Evolutionary conservation across 2,329 filamentous ascomycete genomes (phyloP), one percentile per base, ranked within the genome.

Genomic region (Fusarium clavum): DNA sequence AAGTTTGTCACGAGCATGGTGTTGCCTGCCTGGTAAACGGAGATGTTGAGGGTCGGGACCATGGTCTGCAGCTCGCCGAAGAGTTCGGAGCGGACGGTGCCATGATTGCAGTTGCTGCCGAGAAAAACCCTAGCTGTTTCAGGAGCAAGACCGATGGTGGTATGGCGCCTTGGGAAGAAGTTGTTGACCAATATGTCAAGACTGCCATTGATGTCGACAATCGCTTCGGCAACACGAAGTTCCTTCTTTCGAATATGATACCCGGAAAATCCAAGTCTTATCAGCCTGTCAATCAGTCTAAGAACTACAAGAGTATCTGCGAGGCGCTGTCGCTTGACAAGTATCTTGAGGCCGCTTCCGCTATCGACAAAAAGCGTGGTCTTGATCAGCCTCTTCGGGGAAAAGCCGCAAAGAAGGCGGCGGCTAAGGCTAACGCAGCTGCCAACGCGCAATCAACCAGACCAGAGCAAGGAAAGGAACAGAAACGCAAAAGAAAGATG

Each of bases 11-110:
- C 69, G 90, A 94, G 70, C 90, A 90, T 13, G 95, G 95, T 29
- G 94, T 99, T 4, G 94, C 95, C 11, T 98, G 95, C 77, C 81
- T 98, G 43, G 94, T 98, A 90, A 99, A 99, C 77, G 96, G 96
- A 49, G 96, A 99, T 76, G 94, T 99, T 0, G 88, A 86, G 57
- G 88, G 85, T 40, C 88, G 92, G 57, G 91, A 93, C 53, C 85
- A 97, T 63, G 95, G 90, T 0, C 77, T 92, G 10, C 78, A 84
- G 63, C 85, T 99, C 9, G 91, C 94, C 66, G 76, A 87, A 27
- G 91, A 97, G 78, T 98, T 88, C 77, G 91, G 90, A n/a, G 92
- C 92, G 8, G 94, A 98, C 76, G 95, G 94, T 8, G 96, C 93
- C 65, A 99, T 99, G 96, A 98, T 99, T 75, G 96, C 96, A 12